Base-by-base conservation (phyloP, 306 rosid species). In the Parietaria judaica region DNA sequence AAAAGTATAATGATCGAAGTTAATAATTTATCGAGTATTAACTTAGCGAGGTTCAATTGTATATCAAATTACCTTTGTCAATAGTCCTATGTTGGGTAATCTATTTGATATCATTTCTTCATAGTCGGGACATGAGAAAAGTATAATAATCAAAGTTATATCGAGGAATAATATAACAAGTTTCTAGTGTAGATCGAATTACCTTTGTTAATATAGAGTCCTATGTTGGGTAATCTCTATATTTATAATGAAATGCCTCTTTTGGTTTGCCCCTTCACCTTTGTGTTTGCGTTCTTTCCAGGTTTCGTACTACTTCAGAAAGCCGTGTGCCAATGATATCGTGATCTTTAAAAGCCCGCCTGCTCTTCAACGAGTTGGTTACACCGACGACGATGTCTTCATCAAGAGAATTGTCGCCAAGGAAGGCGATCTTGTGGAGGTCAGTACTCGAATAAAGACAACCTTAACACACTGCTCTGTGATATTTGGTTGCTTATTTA, bases 271-370 rank as follows among this genome's bases (percentile, higher is more conserved):
- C 67, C 43, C 63, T 44, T 56, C 51, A 69, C 54, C 61, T 64
- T 6, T 36, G 44, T 52, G 51, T 63, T 48, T 39, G 43, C 60
- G 35, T 72, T 72, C 16, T 72, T 80, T 63, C 72, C 84, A 92
- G 97, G 97, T 92, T 37, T 70, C 99, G 3, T 92, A 88, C 82
- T 84, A 92, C 65, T 86, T 92, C 74, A 84, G 99, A 79, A 81
- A 82, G 78, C 99, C 99, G 3, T 86, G 99, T 71, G 80, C 95
- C 54, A 88, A 86, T 69, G 99, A 88, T 71, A 85, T 94, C 14
- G 95, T 88, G 67, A 88, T 94, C 70, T 94, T 88, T 47, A 88
- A 86, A 74, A 94, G 97, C 68, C 97, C 99, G 64, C 99, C 97
- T 1, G 94, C 83, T 3, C 99, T 94, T 69, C 99, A 94, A 72